Percentiles rank a stretch among this genome's conserved stretches.
phyloP scores from a whole-genome alignment of 2,329 filamentous ascomycete genomes.

The Capronia americana region DNA sequence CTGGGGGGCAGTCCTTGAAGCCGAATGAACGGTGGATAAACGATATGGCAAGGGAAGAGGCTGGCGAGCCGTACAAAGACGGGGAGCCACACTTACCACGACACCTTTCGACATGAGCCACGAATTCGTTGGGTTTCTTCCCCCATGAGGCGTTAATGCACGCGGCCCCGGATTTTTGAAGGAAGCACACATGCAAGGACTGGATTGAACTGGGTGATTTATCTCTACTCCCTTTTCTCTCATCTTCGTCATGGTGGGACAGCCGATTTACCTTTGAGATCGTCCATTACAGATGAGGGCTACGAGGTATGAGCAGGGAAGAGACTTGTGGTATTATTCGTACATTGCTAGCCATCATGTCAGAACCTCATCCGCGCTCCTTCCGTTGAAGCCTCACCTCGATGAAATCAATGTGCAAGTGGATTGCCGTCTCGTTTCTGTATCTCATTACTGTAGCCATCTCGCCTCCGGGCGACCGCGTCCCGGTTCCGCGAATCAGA shows the following conservation, averaged over 20 bases:
- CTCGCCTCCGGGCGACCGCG: background rate
- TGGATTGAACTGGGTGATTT: background rate
- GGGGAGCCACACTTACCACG: slow-evolving; percentile 68
- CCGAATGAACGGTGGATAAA: slow-evolving; percentile 73
- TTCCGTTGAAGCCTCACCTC: background rate
- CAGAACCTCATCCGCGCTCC: background rate
- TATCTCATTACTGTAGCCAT: background rate
- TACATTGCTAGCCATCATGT: background rate
- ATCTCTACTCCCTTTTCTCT: background rate
- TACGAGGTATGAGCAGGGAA: background rate
- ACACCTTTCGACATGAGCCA: slow-evolving; percentile 36
- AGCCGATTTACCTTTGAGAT: background rate
- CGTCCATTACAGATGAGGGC: background rate
- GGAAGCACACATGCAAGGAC: background rate
- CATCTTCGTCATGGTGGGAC: background rate
- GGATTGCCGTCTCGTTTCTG: background rate
- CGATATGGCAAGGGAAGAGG: slow-evolving; percentile 72
- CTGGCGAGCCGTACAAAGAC: slow-evolving; percentile 63
- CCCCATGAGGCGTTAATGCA: background rate
- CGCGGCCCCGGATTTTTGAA: background rate
- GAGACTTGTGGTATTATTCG: background rate
- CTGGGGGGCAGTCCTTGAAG: slow-evolving; percentile 62
- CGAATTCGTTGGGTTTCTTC: background rate
- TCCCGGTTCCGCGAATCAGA: background rate
- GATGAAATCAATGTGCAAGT: background rate